Evolutionary conservation across 2,329 filamentous ascomycete species (phyloP), one percentile per base, ranked within the genome.

Genomic region (Nannizziopsis arthrosporioides): DNA sequence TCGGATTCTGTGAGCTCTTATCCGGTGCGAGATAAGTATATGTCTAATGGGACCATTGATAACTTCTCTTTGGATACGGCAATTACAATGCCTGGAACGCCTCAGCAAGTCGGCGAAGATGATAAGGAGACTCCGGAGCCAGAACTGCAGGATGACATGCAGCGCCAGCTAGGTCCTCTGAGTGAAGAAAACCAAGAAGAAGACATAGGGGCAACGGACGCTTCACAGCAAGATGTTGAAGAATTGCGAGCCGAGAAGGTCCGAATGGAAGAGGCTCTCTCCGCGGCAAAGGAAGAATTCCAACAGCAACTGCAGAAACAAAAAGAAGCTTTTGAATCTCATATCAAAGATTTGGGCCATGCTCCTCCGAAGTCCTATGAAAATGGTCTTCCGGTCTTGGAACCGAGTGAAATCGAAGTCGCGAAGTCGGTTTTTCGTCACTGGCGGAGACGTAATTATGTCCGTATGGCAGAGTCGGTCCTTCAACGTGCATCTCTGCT

Each of bases 11-110:
- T 84, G 42, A 84, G 82, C 22, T 95, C 90, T 0, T 95, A 89
- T 60, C 83, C 87, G 1, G 74, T 89, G 27, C 77, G 92, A 44
- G 92, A 98, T 58, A 96, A 96, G 61, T 96, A 96, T 65, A 78
- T 94, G 70, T 95, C 89, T 2, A 92, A 84, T 48, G 90, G 90
- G 1, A 95, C 90, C 0, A 75, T 96, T 46, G 92, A 98, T 67
- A 95, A 94, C 62, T 92, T 95, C 59, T 96, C 90, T 1, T 73
- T 98, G 12, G 92, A 98, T 62, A 98, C 92, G 1, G 84, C 82
- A 10, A 73, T 98, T 44, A 98, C 92, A 0, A 88, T 95, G 75
- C 92, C 92, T 1, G 93, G 88, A 0, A 96, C 90, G 0, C 92
- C 92, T 34, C 85, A 80, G 52, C 81, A 84, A 51, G 78, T 76